Base-by-base conservation (phyloP, 2,329 filamentous ascomycete species). In the Calcarisporium arbuscula region DNA sequence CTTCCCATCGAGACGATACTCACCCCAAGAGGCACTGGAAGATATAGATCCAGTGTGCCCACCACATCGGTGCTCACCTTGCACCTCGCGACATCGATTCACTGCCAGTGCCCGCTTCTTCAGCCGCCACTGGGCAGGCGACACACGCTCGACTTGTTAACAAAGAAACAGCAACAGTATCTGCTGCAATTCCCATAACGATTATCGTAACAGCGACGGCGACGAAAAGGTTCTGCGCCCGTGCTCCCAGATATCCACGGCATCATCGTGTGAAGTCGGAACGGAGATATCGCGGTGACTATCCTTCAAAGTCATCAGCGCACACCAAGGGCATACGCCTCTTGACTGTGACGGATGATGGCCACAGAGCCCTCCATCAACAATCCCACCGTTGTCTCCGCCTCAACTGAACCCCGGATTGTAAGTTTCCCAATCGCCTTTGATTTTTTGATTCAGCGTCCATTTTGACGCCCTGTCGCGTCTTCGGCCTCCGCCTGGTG, bases 361-460 rank as follows among this genome's bases (percentile, higher is more conserved):
- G 74, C 73, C 69, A 72, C 72, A 68, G 74, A 74, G 70, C 66
- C 68, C 64, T 64, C 66, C 56, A 61, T 65, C 58, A 61, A 68
- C 53, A 68, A 61, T 61, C 61, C 65, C 60, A 66, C 66, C 59
- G 68, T 72, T 69, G 68, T 66, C 62, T 63, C 67, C 64, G 57
- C 64, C 55, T 61, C 62, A 52, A 57, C 62, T 51, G 60, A 64
- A 48, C 50, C 61, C 47, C 58, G 64, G 55, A 60, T 59, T 50
- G 69, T 72, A 49, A 62, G 38, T 38, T 26, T 23, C 18, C 29
- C 19, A n/a, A n/a, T n/a, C n/a, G n/a, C n/a, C n/a, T n/a, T n/a
- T n/a, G n/a, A n/a, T n/a, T n/a, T n/a, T n/a, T n/a, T n/a, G n/a
- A n/a, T n/a, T n/a, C n/a, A n/a, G n/a, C n/a, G n/a, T n/a, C n/a